Conservation (phyloP, 345 rosid species). For the Microthlaspi erraticum region DNA sequence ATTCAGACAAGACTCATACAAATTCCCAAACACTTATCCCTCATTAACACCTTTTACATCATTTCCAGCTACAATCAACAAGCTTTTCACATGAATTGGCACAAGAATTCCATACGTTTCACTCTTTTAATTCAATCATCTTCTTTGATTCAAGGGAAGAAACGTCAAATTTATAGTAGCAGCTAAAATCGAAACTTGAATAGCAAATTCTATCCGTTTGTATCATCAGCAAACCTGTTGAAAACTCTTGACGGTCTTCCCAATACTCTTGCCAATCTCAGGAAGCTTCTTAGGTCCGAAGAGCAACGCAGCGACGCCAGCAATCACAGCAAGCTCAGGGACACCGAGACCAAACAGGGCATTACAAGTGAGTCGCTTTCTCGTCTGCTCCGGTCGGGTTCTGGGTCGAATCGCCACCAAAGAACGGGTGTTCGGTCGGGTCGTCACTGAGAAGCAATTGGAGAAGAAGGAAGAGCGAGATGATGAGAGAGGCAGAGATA, state of each 20-base stretch:
- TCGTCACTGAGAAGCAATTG: constrained; percentile 18
- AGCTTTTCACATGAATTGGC: constrained; percentile 22
- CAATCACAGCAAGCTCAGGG: constrained; percentile 94
- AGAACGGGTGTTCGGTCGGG: constrained; percentile 37
- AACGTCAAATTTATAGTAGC: background rate
- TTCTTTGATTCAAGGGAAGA: background rate
- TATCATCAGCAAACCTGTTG: constrained; percentile 67
- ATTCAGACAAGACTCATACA: background rate
- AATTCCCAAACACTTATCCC: background rate
- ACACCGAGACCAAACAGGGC: constrained; percentile 94
- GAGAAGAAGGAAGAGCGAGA: constrained; percentile 57
- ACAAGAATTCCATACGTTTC: background rate
- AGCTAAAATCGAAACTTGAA: background rate
- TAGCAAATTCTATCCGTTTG: background rate
- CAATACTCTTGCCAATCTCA: constrained; percentile 91
- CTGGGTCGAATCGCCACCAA: constrained; percentile 51
- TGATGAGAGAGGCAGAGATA: constrained; percentile 55
- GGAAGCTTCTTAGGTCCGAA: constrained; percentile 98
- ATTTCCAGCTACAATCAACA: constrained; percentile 4
- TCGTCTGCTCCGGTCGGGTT: constrained; percentile 44
- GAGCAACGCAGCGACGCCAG: constrained; percentile 87
- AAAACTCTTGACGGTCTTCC: constrained; percentile 93
- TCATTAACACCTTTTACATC: constrained; percentile 1
- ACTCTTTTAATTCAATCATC: too few species aligned
- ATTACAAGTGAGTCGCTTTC: constrained; percentile 66